These are phyloP conservation scores for Vigna nakashimae DNA, from an alignment of 306 rosid species.

Conservation along the genomic window DNA sequence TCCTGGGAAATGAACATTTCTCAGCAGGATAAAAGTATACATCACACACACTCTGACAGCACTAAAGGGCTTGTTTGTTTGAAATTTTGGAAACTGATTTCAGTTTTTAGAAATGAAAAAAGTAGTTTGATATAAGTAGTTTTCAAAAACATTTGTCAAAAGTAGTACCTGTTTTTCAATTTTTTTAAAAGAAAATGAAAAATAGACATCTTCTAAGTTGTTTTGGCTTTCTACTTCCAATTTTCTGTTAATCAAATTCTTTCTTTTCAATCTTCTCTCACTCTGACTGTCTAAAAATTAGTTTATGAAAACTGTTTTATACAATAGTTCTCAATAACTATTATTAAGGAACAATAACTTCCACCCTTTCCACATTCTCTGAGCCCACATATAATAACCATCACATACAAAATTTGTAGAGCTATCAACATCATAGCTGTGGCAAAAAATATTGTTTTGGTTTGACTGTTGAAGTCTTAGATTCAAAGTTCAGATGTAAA, in stretches of 20 bases:
- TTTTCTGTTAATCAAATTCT: no score
- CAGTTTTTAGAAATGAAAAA: not conserved
- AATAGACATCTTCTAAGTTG: no score
- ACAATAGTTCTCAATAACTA: no score
- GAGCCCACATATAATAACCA: not conserved
- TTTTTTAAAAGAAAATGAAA: no score
- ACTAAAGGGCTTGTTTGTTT: not conserved
- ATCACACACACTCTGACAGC: not conserved
- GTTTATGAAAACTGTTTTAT: no score
- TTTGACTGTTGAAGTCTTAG: no score
- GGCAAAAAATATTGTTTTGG: not conserved
- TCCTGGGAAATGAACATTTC: conserved; percentile 23
- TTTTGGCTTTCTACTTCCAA: no score
- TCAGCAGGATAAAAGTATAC: not conserved
- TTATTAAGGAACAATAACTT: not conserved
- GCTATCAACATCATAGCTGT: not conserved
- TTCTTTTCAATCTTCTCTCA: no score
- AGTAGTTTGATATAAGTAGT: not conserved
- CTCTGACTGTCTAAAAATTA: no score
- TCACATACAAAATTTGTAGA: not conserved
- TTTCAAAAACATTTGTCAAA: not conserved
- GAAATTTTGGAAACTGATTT: not conserved
- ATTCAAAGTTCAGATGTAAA: no score
- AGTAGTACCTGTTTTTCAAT: not conserved
- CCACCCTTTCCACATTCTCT: not conserved